phyloP scores from a whole-genome alignment of 768 basidiomycete species.

The Artomyces pyxidatus region DNA sequence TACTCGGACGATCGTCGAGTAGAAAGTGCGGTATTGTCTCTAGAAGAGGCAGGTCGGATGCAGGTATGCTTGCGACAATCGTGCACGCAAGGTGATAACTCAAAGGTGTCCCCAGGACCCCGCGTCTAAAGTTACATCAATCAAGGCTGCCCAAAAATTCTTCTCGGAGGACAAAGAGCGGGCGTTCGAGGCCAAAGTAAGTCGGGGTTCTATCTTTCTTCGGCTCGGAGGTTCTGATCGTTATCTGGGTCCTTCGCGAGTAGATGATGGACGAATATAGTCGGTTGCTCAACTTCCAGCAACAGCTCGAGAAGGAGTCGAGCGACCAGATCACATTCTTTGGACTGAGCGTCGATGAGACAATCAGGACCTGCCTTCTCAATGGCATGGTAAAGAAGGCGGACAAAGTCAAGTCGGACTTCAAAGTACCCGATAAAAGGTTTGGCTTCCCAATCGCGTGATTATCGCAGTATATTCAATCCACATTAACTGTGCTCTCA shows the following conservation, averaged over 20 bases:
- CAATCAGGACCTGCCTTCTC: conserved; percentile 68
- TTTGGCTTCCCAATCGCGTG: too few species aligned
- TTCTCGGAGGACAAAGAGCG: conserved; percentile 94
- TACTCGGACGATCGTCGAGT: conserved; percentile 95
- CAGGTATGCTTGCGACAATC: conserved; percentile 33
- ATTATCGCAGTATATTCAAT: neutral
- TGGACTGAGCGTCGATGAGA: conserved; percentile 80
- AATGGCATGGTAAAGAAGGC: conserved; percentile 82
- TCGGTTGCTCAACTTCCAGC: conserved; percentile 71
- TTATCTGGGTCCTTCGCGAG: too few species aligned
- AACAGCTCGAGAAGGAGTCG: conserved; percentile 80
- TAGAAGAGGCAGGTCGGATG: conserved; percentile 73
- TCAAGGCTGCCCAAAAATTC: conserved; percentile 84
- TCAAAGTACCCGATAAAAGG: conserved; percentile 95
- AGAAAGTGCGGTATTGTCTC: conserved; percentile 82
- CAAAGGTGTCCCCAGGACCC: conserved; percentile 47
- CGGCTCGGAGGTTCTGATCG: neutral
- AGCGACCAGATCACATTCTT: conserved; percentile 75
- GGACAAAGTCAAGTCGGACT: conserved; percentile 82
- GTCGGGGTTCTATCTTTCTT: conserved; percentile 5
- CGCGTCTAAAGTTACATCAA: conserved; percentile 54
- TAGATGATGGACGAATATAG: conserved; percentile 90
- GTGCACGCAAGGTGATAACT: neutral
- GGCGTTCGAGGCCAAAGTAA: conserved; percentile 82
- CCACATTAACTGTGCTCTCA: neutral